Evolutionary conservation across 495 filamentous ascomycete genomes (phyloP).

Genomic region (Zalerion maritima): DNA sequence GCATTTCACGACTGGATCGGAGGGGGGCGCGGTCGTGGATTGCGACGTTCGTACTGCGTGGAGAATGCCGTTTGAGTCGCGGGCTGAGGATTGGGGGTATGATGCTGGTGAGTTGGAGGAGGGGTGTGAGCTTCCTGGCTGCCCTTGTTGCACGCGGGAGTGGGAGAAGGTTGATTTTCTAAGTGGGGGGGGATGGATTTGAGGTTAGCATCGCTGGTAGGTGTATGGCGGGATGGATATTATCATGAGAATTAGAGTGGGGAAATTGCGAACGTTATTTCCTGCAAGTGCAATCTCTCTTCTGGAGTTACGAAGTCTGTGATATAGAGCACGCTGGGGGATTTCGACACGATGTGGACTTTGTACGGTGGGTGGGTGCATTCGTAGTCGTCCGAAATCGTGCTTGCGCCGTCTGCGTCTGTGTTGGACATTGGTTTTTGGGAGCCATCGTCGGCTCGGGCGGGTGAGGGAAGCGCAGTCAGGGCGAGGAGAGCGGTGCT

Average conservation of each 20-base stretch:
- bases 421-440: constrained; percentile 12
- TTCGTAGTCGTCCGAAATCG: constrained; percentile 11
- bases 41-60: constrained; percentile 27
- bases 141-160: constrained; percentile 19
- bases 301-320: constrained; percentile 28
- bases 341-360: constrained; percentile 35
- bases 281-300: constrained; percentile 26
- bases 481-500: constrained; percentile 6
- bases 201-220: too few species aligned
- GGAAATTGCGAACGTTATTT: constrained; percentile 22
- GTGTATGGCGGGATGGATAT: too few species aligned
- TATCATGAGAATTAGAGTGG: constrained; percentile 1
- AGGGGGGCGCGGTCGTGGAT: constrained; percentile 30
- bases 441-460: constrained; percentile 2
- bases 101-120: too few species aligned
- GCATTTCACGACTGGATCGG: constrained; percentile 48
- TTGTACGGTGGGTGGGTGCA: constrained; percentile 31
- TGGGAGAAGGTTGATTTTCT: constrained; percentile 26
- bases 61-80: too few species aligned
- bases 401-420: too few species aligned
- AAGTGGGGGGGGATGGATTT: not conserved
- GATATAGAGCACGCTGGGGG: constrained; percentile 42
- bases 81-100: constrained; percentile 12
- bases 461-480: not conserved
- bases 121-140: too few species aligned